Conservation (phyloP, 2,329 filamentous ascomycete genomes). For the Amphichorda felina region DNA sequence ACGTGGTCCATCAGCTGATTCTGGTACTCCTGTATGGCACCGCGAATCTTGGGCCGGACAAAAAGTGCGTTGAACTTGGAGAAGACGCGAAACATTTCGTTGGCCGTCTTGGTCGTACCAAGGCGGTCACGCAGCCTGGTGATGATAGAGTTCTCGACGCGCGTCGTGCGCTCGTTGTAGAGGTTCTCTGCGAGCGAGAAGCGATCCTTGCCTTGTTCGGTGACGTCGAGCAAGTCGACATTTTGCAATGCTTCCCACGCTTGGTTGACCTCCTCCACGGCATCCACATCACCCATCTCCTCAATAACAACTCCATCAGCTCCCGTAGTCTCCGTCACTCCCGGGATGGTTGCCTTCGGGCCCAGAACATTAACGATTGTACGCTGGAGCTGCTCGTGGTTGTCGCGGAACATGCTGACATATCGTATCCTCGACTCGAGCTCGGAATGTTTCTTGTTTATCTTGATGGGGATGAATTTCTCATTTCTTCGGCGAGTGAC, state of each 20-base stretch:
- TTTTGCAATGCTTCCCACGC: constrained; percentile 91
- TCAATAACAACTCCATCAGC: constrained; percentile 65
- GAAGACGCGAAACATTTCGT: constrained; percentile 99
- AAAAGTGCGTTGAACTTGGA: constrained; percentile 99
- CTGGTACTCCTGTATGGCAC: constrained; percentile 96
- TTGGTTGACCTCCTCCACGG: constrained; percentile 89
- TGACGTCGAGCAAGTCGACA: constrained; percentile 89
- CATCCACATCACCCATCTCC: constrained; percentile 94
- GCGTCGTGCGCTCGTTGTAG: constrained; percentile 94
- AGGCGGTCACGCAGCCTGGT: constrained; percentile 83
- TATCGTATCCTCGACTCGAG: constrained; percentile 88
- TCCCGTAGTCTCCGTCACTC: constrained; percentile 35
- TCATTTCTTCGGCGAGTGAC: constrained; percentile 88
- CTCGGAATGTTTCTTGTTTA: constrained; percentile 74
- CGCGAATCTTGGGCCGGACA: constrained; percentile 95
- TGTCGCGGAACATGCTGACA: constrained; percentile 86
- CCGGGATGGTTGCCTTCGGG: constrained; percentile 49
- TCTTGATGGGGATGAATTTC: constrained; percentile 98
- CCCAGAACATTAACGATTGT: constrained; percentile 97
- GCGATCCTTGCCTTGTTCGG: constrained; percentile 73
- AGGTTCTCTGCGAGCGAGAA: constrained; percentile 93
- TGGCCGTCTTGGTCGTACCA: constrained; percentile 90
- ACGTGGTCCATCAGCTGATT: constrained; percentile 97
- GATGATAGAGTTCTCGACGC: constrained; percentile 98
- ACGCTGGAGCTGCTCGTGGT: constrained; percentile 92